Percentiles rank a stretch among this genome's conserved stretches.
phyloP scores from a whole-genome alignment of 2,329 filamentous ascomycete species.

The Fusarium clavum region DNA sequence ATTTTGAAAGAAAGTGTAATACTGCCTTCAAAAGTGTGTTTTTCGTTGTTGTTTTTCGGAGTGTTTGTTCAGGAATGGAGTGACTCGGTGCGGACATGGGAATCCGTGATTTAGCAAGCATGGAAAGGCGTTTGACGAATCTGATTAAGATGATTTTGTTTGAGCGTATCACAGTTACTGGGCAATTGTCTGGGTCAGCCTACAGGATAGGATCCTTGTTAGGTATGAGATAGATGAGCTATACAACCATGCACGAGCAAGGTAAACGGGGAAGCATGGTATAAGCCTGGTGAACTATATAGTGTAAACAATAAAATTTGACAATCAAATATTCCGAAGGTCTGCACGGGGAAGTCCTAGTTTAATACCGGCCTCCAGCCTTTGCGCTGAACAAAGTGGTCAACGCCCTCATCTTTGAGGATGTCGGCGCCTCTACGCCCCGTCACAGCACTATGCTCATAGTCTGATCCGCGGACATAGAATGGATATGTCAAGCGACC shows the following conservation, averaged over 20 bases:
- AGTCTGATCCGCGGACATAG: conserved; percentile 68
- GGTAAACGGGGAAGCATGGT: conserved; percentile 10
- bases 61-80: conserved; percentile 7
- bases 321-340: neutral
- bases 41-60: conserved; percentile 27
- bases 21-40: conserved; percentile 29
- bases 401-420: conserved; percentile 70
- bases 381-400: conserved; percentile 66
- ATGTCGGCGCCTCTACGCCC: conserved; percentile 69
- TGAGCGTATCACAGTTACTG: conserved; percentile 6
- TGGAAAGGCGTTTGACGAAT: conserved; percentile 48
- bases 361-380: conserved; percentile 67
- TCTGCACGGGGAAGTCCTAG: conserved; percentile 20
- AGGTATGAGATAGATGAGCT: conserved; percentile 31
- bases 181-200: conserved; percentile 7
- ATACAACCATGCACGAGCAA: conserved; percentile 20
- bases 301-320: conserved; percentile 34
- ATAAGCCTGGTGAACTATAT: conserved; percentile 25
- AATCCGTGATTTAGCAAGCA: conserved; percentile 44
- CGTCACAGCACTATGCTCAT: conserved; percentile 75
- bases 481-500: conserved; percentile 65
- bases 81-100: conserved; percentile 23
- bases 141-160: conserved; percentile 26
- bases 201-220: conserved; percentile 11
- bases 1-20: neutral